Base-by-base conservation (phyloP, 352 stramenopile species). In the Globisporangium abappressorium region DNA sequence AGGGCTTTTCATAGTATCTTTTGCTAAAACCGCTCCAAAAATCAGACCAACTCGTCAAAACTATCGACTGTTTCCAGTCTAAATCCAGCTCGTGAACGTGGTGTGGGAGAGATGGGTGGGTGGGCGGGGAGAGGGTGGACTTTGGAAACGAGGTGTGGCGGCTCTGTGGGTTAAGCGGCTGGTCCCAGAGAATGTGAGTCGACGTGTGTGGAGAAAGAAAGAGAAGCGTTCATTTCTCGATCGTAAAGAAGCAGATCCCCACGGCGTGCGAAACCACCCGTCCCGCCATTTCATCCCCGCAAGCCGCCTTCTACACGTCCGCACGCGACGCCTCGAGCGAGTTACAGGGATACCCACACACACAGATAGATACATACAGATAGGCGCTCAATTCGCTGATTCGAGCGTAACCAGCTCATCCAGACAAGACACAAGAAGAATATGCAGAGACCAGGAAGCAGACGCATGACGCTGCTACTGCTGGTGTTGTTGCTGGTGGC, bases 401-500 rank as follows among this genome's bases (percentile, higher is more conserved):
- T 18, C 1, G 30, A 43, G 54, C 54, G 54, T 57, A n/a, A 60
- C 28, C 28, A 59, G 18, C 28, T 18, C 18, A 60, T 60, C 22
- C 54, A 38, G 3, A 36, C 53, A 24, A 26, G 5, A 18, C 20
- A 43, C 30, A 22, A n/a, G 15, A 57, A 58, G 22, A 18, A 58
- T 61, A 60, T 61, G 55, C 55, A 61, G 55, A 20, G 9, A 26
- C 9, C 49, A 28, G n/a, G 49, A 61, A 46, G 20, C 30, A 14
- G 30, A 28, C 22, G 3, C 20, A 41, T 80, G 1, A 24, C 43
- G 36, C 53, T 62, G n/a, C 58, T 62, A 15, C 58, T 81, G 30
- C 24, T 59, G 24, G 51, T 81, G 30, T 34, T 81, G 30, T 34
- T 59, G 22, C 59, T 75, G 34, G 64, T 43, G 28, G 28, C 64